Conservation (phyloP, 2,329 filamentous ascomycete species). For the Daldinia eschscholtzii region DNA sequence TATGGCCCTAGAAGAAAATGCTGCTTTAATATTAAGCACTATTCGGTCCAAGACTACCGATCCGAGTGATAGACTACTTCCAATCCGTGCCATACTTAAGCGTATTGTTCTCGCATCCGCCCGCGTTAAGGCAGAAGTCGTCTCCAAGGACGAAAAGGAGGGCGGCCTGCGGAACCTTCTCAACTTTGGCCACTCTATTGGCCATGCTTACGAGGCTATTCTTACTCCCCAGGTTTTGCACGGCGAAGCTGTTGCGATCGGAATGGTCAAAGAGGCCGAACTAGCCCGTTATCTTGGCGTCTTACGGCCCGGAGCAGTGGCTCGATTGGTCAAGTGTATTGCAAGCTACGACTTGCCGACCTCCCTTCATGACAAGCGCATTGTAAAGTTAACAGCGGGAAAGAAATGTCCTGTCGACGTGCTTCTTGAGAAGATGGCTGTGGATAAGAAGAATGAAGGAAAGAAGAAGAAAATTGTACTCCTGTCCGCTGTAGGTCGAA, state of each 20-base stretch:
- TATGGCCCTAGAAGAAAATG: conserved; percentile 83
- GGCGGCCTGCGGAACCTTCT: conserved; percentile 93
- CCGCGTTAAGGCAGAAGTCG: conserved; percentile 93
- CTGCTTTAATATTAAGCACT: conserved; percentile 78
- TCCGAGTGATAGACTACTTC: conserved; percentile 70
- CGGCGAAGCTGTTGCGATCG: conserved; percentile 95
- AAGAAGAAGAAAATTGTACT: conserved; percentile 96
- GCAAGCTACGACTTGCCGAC: conserved; percentile 93
- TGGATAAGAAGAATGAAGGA: conserved; percentile 99
- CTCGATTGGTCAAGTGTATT: conserved; percentile 91
- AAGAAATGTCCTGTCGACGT: conserved; percentile 90
- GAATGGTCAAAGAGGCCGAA: conserved; percentile 98
- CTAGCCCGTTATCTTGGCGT: conserved; percentile 89
- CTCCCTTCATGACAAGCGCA: conserved; percentile 83
- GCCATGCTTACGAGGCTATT: conserved; percentile 95
- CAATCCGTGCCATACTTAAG: conserved; percentile 78
- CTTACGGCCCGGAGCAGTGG: conserved; percentile 86
- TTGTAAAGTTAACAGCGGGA: conserved; percentile 84
- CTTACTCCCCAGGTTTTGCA: conserved; percentile 95
- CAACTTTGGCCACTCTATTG: conserved; percentile 98
- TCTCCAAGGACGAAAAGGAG: conserved; percentile 94
- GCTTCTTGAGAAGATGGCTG: conserved; percentile 91
- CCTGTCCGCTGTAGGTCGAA: conserved; percentile 88
- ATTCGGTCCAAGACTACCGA: conserved; percentile 72
- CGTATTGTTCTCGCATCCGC: conserved; percentile 89